Conservation (phyloP, 768 basidiomycete species). For the Russula vinacea region DNA sequence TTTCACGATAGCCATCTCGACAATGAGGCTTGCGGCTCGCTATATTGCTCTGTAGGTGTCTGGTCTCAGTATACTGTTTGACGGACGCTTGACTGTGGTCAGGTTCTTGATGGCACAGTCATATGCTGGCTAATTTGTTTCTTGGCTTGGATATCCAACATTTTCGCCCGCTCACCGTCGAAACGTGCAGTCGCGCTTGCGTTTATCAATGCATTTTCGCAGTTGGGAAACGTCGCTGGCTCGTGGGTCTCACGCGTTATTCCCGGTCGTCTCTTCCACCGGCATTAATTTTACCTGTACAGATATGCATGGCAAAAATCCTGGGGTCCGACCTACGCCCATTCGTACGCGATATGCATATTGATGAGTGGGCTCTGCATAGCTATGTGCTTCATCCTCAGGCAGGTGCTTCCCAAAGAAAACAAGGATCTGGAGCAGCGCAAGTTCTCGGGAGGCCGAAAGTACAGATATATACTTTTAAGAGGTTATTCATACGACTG, state of each 20-base stretch:
- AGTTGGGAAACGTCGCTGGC: constrained; percentile 81
- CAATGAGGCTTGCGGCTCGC: constrained; percentile 57
- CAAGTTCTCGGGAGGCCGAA: constrained; percentile 38
- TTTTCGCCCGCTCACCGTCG: constrained; percentile 74
- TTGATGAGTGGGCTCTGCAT: constrained; percentile 46
- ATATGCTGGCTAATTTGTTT: constrained; percentile 68
- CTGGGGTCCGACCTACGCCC: constrained; percentile 70
- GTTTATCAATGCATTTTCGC: constrained; percentile 74
- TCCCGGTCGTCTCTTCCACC: constrained; percentile 9
- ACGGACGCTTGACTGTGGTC: background rate
- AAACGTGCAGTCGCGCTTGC: constrained; percentile 88
- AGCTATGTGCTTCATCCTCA: constrained; percentile 40
- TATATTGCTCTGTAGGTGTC: constrained; percentile 59
- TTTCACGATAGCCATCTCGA: constrained; percentile 61
- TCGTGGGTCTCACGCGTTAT: constrained; percentile 49
- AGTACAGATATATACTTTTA: constrained; percentile 50
- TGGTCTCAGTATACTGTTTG: background rate
- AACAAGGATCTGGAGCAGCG: constrained; percentile 39
- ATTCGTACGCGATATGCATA: constrained; percentile 73
- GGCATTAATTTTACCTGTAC: constrained; percentile 9
- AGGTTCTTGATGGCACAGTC: constrained; percentile 78
- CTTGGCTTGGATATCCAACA: constrained; percentile 51
- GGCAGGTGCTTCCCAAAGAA: constrained; percentile 34
- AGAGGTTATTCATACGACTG: constrained; percentile 10
- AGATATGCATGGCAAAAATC: constrained; percentile 64